Evolutionary conservation across 768 basidiomycete genomes (phyloP), one percentile per base, ranked within the genome.

Genomic region (Sutorius australiensis): DNA sequence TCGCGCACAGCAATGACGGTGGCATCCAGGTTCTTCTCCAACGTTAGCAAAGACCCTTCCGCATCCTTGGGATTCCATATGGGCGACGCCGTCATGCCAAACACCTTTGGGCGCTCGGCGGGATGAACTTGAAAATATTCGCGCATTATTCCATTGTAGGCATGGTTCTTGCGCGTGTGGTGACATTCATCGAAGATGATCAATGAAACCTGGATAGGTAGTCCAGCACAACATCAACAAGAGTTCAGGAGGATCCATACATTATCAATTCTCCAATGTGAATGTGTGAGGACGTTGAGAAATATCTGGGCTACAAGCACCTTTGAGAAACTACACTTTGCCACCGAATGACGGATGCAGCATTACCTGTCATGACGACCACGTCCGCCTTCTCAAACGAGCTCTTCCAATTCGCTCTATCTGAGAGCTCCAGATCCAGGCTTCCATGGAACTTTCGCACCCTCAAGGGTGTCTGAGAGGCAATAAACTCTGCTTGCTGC

Each of bases 61-160:
- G 89, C 82, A 48, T 90, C 80, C 56, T 80, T 85, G 12, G 82
- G 77, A 56, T 89, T 88, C 86, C 87, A 92, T 24, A 92, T 83
- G 0, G 92, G 92, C 16, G 89, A 92, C 0, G 93, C 93, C 0
- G 93, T 95, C 85, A 95, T 88, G 3, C 93, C 93, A 55, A 95
- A 90, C n/a, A 95, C 76, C 65, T 89, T 92, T 10, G 90, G 89
- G n/a, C 86, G 75, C 17, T 72, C 61, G 1, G 61, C 46, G 27
- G 38, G 61, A 37, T 71, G 75, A 40, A 66, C 73, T 48, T 75
- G 75, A 55, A 77, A 82, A 63, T 83, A 81, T 43, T 82, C 76
- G 17, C 73, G 72, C 79, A 84, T 80, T 51, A 84, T 79, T 17
- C 75, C 75, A 47, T 80, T 80, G 52, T 81, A 81, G 0, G 82